phyloP scores from a whole-genome alignment of 2,329 filamentous ascomycete genomes.

The Aspergillus costaricaensis region DNA sequence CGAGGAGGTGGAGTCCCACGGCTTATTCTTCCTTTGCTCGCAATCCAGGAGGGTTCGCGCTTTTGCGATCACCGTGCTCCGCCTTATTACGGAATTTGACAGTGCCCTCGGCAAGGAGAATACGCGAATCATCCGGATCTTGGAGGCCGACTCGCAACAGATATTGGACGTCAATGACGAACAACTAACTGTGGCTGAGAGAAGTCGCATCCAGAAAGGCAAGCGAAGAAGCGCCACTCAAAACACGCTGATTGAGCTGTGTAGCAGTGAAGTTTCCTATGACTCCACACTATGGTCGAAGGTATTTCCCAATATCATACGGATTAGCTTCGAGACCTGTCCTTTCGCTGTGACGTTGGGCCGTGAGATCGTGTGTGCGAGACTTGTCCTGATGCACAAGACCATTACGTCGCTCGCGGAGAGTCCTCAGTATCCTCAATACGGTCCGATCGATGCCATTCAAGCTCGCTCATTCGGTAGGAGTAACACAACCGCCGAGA shows the following conservation, averaged over 20 bases:
- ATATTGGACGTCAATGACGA: constrained; percentile 93
- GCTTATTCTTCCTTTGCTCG: constrained; percentile 94
- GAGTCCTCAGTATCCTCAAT: constrained; percentile 57
- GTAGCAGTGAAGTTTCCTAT: constrained; percentile 91
- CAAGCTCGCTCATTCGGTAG: constrained; percentile 44
- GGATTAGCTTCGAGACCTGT: constrained; percentile 86
- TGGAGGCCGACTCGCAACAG: constrained; percentile 83
- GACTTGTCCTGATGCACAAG: constrained; percentile 90
- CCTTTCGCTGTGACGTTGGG: constrained; percentile 88
- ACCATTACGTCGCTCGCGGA: constrained; percentile 79
- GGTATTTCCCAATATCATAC: constrained; percentile 91
- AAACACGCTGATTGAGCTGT: constrained; percentile 87
- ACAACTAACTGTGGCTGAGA: constrained; percentile 79
- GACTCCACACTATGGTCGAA: constrained; percentile 97
- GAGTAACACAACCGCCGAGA: constrained; percentile 72
- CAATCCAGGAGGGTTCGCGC: constrained; percentile 86
- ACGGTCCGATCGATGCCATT: constrained; percentile 36
- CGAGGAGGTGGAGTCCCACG: constrained; percentile 94
- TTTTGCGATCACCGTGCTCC: constrained; percentile 88
- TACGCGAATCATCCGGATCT: constrained; percentile 82
- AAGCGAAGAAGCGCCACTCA: constrained; percentile 81
- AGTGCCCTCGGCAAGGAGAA: constrained; percentile 78
- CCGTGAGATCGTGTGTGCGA: constrained; percentile 87
- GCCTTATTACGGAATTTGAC: constrained; percentile 92
- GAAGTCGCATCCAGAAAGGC: constrained; percentile 86